Evolutionary conservation across 129 eudicot genomes (phyloP).

Genomic region (Ambrosia artemisiifolia): DNA sequence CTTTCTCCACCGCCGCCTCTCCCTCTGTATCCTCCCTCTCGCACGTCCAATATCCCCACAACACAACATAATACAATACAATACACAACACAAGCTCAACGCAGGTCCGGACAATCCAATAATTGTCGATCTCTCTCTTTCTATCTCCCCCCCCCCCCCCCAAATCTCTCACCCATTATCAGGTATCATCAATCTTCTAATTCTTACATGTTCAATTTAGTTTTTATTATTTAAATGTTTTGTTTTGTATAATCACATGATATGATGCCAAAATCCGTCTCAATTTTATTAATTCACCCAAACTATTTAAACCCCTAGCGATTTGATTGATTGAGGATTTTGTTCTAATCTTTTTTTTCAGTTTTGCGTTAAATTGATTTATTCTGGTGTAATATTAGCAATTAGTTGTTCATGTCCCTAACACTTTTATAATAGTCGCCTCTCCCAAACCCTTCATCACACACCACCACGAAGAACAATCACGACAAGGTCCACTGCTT

Average conservation of each 20-base stretch:
- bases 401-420: conserved; percentile 11
- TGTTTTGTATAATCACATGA: conserved; percentile 12
- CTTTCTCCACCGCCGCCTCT: too few relatives aligned
- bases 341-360: conserved; percentile 10
- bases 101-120: conserved; percentile 37
- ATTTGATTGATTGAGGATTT: conserved; percentile 7
- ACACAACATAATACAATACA: not conserved
- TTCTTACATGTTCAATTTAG: conserved; percentile 5
- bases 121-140: conserved; percentile 25
- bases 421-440: too few relatives aligned
- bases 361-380: conserved; percentile 16
- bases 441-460: too few relatives aligned
- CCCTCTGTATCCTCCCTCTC: too few relatives aligned
- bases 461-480: too few relatives aligned
- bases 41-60: not conserved
- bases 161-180: conserved; percentile 43
- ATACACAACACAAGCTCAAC: conserved; percentile 28
- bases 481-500: too few relatives aligned
- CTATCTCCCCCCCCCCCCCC: too few relatives aligned
- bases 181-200: conserved; percentile 22
- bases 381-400: conserved; percentile 17
- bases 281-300: not conserved
- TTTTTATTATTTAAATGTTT: conserved; percentile 7
- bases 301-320: not conserved
- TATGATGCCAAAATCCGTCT: conserved; percentile 3